These are phyloP conservation scores for Sambucus nigra DNA, from an alignment of 129 eudicot species.

Conservation along the genomic window DNA sequence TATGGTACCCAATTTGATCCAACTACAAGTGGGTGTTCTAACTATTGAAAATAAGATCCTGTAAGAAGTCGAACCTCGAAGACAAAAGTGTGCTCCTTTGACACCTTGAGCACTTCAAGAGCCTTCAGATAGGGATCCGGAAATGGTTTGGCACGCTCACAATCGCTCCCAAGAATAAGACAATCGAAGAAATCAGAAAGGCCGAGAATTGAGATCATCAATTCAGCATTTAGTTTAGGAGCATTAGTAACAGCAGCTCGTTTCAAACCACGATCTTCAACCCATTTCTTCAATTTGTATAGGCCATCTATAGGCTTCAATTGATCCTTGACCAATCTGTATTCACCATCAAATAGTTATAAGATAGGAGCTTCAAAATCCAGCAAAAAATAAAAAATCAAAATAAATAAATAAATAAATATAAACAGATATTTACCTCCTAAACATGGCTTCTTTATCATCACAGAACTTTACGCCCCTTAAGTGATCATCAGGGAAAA, in stretches of 20 bases:
- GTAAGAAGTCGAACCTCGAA: slow-evolving; percentile 53
- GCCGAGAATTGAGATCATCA: slow-evolving; percentile 75
- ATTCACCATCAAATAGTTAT: slow-evolving; percentile 8
- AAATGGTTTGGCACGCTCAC: slow-evolving; percentile 84
- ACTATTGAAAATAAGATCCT: not conserved
- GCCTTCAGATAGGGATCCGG: slow-evolving; percentile 93
- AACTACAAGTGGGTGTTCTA: too few relatives aligned
- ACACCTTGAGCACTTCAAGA: slow-evolving; percentile 64
- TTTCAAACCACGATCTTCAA: slow-evolving; percentile 80
- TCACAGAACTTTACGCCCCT: slow-evolving; percentile 62
- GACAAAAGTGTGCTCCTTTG: slow-evolving; percentile 78
- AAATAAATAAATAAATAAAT: too few relatives aligned
- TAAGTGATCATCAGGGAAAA: slow-evolving; percentile 74
- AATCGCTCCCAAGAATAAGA: slow-evolving; percentile 70
- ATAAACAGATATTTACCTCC: slow-evolving; percentile 53
- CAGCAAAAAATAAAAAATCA: not conserved
- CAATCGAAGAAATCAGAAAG: slow-evolving; percentile 84
- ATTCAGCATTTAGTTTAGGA: slow-evolving; percentile 75
- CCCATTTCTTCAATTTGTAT: slow-evolving; percentile 70
- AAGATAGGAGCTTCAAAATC: not conserved
- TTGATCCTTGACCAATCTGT: slow-evolving; percentile 76
- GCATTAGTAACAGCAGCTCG: slow-evolving; percentile 97
- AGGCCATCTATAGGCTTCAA: slow-evolving; percentile 70
- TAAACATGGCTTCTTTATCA: slow-evolving; percentile 78
- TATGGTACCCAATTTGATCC: too few relatives aligned